phyloP scores from a whole-genome alignment of 495 filamentous ascomycete species.

The Penicillium odoratum region DNA sequence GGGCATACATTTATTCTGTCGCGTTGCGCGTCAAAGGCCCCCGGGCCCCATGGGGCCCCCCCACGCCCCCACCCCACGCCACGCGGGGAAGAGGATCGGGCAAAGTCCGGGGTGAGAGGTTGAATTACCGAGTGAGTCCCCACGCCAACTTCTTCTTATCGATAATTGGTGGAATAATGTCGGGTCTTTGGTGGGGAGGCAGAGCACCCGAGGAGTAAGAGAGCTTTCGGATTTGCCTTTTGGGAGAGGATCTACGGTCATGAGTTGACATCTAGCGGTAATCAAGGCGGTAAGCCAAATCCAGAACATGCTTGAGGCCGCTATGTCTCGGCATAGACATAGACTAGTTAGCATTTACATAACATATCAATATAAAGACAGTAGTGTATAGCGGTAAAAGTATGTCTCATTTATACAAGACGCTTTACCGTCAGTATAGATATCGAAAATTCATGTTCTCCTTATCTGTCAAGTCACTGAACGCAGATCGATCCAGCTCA shows the following conservation, averaged over 20 bases:
- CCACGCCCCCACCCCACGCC: slow-evolving; percentile 15
- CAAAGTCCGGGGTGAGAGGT: slow-evolving; percentile 17
- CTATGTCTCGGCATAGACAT: no score
- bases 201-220: background rate
- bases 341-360: background rate
- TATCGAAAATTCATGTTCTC: slow-evolving; percentile 48
- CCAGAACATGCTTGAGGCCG: no score
- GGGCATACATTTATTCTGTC: slow-evolving; percentile 10
- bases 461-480: slow-evolving; percentile 54
- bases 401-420: no score
- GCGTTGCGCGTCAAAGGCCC: slow-evolving; percentile 1
- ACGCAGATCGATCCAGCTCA: slow-evolving; percentile 50
- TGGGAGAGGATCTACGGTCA: background rate
- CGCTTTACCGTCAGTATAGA: slow-evolving; percentile 15
- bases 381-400: no score
- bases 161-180: slow-evolving; percentile 16
- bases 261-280: background rate
- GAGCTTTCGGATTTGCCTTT: background rate
- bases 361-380: background rate
- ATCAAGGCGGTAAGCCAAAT: no score
- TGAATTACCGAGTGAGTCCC: slow-evolving; percentile 1
- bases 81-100: slow-evolving; percentile 13
- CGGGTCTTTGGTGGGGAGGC: no score
- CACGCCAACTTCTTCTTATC: background rate
- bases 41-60: no score